Evolutionary conservation across 140 eudicot species (phyloP).

Genomic region (Stevia rebaudiana): DNA sequence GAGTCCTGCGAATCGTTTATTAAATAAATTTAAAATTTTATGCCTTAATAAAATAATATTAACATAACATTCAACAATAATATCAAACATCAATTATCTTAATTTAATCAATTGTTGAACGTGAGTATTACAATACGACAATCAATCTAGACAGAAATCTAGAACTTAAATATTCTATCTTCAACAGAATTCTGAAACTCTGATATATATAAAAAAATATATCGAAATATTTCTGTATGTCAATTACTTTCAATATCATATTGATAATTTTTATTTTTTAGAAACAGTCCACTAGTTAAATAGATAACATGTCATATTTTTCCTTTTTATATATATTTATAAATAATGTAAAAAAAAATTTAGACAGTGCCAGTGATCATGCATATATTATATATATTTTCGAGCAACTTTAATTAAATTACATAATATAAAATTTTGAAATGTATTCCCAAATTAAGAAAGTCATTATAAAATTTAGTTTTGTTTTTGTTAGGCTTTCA

Average conservation of each 20-base stretch:
- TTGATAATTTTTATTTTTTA: too few species aligned
- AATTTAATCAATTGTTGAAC: not conserved
- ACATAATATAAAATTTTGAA: not conserved
- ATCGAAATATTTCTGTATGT: too few species aligned
- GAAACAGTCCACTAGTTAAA: too few species aligned
- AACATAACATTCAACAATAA: not conserved
- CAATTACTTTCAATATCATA: too few species aligned
- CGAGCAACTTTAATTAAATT: not conserved
- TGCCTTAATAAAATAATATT: not conserved
- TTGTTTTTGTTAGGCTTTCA: not conserved
- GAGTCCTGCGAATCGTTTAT: too few species aligned
- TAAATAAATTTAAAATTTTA: not conserved
- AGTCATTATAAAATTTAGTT: not conserved
- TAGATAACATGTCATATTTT: too few species aligned
- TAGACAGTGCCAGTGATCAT: too few species aligned
- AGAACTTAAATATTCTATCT: not conserved
- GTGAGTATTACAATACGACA: not conserved
- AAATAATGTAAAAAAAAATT: too few species aligned
- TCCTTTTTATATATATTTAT: too few species aligned
- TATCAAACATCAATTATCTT: not conserved
- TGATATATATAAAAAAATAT: too few species aligned
- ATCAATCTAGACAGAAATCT: not conserved
- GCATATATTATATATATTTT: not conserved
- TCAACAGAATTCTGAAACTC: too few species aligned
- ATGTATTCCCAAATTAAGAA: not conserved